These are phyloP conservation scores for Penicillium manginii DNA, from an alignment of 495 filamentous ascomycete genomes.

Conservation along the genomic window DNA sequence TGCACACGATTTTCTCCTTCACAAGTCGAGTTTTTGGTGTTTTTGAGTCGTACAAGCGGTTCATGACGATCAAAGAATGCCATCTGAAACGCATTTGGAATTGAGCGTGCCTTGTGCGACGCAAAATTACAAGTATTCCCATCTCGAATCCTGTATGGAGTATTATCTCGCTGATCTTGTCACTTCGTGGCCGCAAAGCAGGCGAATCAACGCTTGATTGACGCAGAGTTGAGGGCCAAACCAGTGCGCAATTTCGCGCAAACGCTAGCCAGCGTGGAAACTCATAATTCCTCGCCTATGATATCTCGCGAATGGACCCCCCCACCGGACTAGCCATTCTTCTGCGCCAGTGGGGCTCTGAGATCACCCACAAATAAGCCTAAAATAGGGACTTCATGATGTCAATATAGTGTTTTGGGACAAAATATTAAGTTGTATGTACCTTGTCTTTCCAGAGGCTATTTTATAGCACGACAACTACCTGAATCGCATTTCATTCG, in stretches of 20 bases:
- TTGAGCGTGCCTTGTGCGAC: not conserved
- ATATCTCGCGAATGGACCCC: not conserved
- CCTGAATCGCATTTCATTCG: not conserved
- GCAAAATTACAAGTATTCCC: not conserved
- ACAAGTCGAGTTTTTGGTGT: not conserved
- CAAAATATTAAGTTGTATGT: not conserved
- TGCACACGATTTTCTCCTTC: not conserved
- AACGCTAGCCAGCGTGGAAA: not conserved
- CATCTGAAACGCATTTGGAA: no score
- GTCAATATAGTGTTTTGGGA: not conserved
- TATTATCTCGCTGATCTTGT: not conserved
- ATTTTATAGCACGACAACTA: no score
- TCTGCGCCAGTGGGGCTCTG: not conserved
- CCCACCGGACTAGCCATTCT: not conserved
- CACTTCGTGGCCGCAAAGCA: not conserved
- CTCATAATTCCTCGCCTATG: not conserved
- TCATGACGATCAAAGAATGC: not conserved
- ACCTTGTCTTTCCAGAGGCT: no score
- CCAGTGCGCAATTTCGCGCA: constrained; percentile 1
- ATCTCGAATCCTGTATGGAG: not conserved
- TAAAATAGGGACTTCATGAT: not conserved
- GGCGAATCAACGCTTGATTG: not conserved
- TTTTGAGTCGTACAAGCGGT: not conserved
- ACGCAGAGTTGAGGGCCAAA: not conserved
- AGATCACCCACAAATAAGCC: not conserved